A percentile compares a stretch with the other conserved stretches of the same genome.
Evolutionary conservation across 2,329 filamentous ascomycete species (phyloP).

Genomic region (Magnaporthales sp.): DNA sequence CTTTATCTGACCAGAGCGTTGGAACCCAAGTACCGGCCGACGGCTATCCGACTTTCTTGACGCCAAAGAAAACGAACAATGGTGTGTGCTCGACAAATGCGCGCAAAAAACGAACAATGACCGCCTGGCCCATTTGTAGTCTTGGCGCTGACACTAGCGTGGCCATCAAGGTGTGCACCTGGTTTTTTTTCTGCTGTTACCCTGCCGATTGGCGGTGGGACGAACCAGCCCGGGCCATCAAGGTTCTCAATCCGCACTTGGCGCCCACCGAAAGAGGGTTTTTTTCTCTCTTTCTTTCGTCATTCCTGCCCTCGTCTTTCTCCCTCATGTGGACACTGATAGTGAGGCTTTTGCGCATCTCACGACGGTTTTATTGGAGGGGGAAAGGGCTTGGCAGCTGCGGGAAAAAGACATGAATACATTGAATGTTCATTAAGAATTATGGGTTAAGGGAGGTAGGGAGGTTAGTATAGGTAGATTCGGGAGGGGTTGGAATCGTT

Average conservation of each 20-base stretch:
- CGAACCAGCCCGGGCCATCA: background rate
- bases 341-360: background rate
- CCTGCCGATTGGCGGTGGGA: background rate
- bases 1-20: too few relatives aligned
- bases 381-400: background rate
- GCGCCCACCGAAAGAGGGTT: background rate
- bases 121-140: background rate
- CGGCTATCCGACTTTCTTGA: too few relatives aligned
- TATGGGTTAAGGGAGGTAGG: background rate
- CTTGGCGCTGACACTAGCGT: background rate
- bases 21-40: too few relatives aligned
- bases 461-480: background rate
- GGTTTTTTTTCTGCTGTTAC: background rate
- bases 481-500: background rate
- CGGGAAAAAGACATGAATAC: background rate
- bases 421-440: background rate
- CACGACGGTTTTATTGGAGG: background rate
- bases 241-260: constrained; percentile 1
- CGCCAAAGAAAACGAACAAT: too few relatives aligned
- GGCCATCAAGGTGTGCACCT: constrained; percentile 3
- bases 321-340: background rate
- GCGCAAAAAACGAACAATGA: background rate
- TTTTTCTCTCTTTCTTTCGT: background rate
- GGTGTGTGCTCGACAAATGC: too few relatives aligned
- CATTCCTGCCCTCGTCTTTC: background rate